Evolutionary conservation across 2,329 filamentous ascomycete species (phyloP).

Genomic region (Fusarium globosum): DNA sequence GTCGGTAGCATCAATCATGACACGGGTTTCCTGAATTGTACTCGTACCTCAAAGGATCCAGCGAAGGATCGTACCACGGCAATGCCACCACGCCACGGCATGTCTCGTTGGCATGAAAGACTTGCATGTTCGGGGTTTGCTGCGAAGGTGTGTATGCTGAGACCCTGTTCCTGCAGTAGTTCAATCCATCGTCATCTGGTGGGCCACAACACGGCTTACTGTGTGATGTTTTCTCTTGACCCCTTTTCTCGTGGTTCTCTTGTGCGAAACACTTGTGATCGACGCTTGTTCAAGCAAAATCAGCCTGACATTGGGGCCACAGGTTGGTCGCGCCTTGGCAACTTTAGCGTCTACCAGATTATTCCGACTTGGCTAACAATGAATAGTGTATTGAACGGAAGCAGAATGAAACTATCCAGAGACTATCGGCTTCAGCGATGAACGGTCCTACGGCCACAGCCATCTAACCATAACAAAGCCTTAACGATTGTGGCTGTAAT

Average conservation of each 20-base stretch:
- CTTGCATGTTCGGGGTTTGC: slow-evolving; percentile 26
- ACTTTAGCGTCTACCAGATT: slow-evolving; percentile 15
- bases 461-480: slow-evolving; percentile 20
- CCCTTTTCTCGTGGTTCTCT: slow-evolving; percentile 24
- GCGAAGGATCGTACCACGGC: slow-evolving; percentile 32
- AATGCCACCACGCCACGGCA: slow-evolving; percentile 28
- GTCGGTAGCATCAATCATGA: slow-evolving; percentile 1
- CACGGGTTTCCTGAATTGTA: background rate
- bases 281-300: slow-evolving; percentile 15
- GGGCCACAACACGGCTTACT: slow-evolving; percentile 29
- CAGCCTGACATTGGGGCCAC: slow-evolving; percentile 12
- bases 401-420: slow-evolving; percentile 11
- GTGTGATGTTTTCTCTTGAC: slow-evolving; percentile 9
- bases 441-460: background rate
- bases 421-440: slow-evolving; percentile 8
- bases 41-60: slow-evolving; percentile 15
- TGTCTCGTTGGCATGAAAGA: slow-evolving; percentile 16
- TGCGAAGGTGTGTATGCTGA: slow-evolving; percentile 23
- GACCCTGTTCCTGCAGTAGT: slow-evolving; percentile 47
- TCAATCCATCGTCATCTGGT: slow-evolving; percentile 43
- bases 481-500: slow-evolving; percentile 35
- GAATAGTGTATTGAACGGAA: background rate
- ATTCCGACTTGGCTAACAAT: slow-evolving; percentile 1
- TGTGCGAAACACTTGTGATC: slow-evolving; percentile 23
- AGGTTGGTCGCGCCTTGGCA: slow-evolving; percentile 18